Conservation (phyloP, 2,329 filamentous ascomycete genomes). For the Penicillium oxalicum region DNA sequence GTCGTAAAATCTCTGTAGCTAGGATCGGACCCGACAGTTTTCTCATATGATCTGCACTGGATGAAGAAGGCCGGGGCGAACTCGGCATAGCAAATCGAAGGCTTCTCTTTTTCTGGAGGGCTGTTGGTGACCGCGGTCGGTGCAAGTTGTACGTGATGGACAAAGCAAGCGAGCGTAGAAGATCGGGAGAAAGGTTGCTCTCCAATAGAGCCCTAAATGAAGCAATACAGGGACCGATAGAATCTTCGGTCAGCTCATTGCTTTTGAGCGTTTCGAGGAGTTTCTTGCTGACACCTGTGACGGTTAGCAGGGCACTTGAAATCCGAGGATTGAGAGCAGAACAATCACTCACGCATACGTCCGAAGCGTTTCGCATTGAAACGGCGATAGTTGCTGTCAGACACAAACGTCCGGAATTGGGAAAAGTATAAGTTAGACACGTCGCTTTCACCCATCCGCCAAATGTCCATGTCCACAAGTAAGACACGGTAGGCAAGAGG, state of each 20-base stretch:
- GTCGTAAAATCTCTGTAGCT: conserved; percentile 66
- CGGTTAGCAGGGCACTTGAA: conserved; percentile 4
- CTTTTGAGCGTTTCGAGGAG: conserved; percentile 85
- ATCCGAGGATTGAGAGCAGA: background rate
- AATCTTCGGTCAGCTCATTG: conserved; percentile 66
- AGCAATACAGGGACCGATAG: conserved; percentile 68
- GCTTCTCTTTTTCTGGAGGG: conserved; percentile 44
- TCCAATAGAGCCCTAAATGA: conserved; percentile 75
- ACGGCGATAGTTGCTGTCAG: conserved; percentile 83
- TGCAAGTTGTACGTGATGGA: conserved; percentile 93
- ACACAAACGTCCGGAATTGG: conserved; percentile 82
- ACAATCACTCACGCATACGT: conserved; percentile 68
- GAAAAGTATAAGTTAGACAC: conserved; percentile 88
- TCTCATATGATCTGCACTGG: conserved; percentile 29
- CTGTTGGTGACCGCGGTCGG: conserved; percentile 44
- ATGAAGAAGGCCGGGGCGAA: conserved; percentile 23
- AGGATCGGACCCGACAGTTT: conserved; percentile 59
- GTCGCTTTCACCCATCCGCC: conserved; percentile 69
- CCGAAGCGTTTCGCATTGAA: conserved; percentile 85
- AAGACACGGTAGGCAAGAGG: conserved; percentile 89
- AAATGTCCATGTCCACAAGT: conserved; percentile 87
- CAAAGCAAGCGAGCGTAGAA: conserved; percentile 77
- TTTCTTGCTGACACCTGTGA: conserved; percentile 75
- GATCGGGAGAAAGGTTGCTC: conserved; percentile 74
- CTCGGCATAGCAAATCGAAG: conserved; percentile 29